phyloP scores from a whole-genome alignment of 1,284 basidiomycete genomes.

The Moniliella sp. region DNA sequence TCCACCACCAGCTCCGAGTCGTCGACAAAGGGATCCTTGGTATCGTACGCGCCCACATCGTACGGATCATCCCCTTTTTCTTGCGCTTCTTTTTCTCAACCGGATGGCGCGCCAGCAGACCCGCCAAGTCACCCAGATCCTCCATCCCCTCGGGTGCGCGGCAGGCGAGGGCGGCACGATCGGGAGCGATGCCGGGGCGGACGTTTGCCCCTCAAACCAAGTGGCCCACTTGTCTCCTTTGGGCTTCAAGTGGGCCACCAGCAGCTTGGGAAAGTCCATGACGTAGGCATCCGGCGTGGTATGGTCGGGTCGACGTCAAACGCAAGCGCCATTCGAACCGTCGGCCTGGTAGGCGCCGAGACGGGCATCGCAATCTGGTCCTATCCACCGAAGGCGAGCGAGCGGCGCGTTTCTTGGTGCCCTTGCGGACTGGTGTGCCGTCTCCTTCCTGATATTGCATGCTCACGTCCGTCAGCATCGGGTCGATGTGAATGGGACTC shows the following conservation, averaged over 20 bases:
- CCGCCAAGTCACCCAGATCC: slow-evolving; percentile 14
- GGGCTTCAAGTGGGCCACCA: slow-evolving; percentile 11
- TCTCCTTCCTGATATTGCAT: slow-evolving; percentile 8
- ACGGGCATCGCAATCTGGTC: slow-evolving; percentile 1
- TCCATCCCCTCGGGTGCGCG: slow-evolving; percentile 7
- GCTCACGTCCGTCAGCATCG: slow-evolving; percentile 1
- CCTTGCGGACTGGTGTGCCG: slow-evolving; percentile 6
- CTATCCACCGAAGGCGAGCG: slow-evolving; percentile 1
- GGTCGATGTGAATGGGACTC: not conserved
- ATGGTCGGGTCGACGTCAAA: too few relatives aligned
- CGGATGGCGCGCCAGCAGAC: slow-evolving; percentile 13
- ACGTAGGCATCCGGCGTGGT: slow-evolving; percentile 13
- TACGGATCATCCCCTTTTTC: slow-evolving; percentile 12
- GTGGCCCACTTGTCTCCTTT: slow-evolving; percentile 16
- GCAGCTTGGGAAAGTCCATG: slow-evolving; percentile 17
- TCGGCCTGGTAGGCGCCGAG: slow-evolving; percentile 7
- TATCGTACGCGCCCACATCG: slow-evolving; percentile 48
- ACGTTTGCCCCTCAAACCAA: slow-evolving; percentile 12
- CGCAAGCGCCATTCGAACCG: slow-evolving; percentile 5
- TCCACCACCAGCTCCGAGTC: slow-evolving; percentile 78
- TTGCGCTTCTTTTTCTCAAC: slow-evolving; percentile 7
- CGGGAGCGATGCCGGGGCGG: slow-evolving; percentile 3
- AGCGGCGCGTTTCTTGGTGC: slow-evolving; percentile 2
- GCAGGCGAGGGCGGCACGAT: not conserved
- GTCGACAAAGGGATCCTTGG: slow-evolving; percentile 81